A percentile compares a stretch with the other conserved stretches of the same genome.
phyloP scores from a whole-genome alignment of 2,329 filamentous ascomycete genomes.

The Ascochyta fabae region DNA sequence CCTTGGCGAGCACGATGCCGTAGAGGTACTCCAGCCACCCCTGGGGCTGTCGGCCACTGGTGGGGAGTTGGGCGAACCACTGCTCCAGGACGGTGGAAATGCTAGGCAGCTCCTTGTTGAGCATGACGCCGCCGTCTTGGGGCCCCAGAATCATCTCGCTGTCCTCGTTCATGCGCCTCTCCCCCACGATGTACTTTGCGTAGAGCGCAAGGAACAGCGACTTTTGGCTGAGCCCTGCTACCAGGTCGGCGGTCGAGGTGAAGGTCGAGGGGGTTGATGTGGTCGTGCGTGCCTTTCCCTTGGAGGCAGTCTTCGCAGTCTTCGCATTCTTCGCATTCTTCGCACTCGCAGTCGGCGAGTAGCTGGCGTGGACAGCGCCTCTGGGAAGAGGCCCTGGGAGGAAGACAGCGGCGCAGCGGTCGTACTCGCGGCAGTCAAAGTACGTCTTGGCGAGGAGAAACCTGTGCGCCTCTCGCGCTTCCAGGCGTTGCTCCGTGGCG shows the following conservation, averaged over 20 bases:
- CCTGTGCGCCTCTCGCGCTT: slow-evolving; percentile 78
- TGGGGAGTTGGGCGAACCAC: slow-evolving; percentile 73
- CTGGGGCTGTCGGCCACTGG: slow-evolving; percentile 69
- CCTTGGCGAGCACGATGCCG: slow-evolving; percentile 85
- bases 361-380: slow-evolving; percentile 62
- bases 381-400: slow-evolving; percentile 80
- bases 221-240: slow-evolving; percentile 77
- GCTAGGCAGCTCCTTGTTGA: slow-evolving; percentile 82
- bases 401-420: slow-evolving; percentile 89
- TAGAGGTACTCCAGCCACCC: slow-evolving; percentile 97
- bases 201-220: slow-evolving; percentile 92
- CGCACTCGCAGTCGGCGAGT: slow-evolving; percentile 36
- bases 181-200: slow-evolving; percentile 88
- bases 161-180: slow-evolving; percentile 96
- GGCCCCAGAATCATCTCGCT: slow-evolving; percentile 97
- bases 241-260: slow-evolving; percentile 35
- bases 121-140: slow-evolving; percentile 81
- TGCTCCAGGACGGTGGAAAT: slow-evolving; percentile 78
- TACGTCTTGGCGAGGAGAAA: slow-evolving; percentile 92
- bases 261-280: slow-evolving; percentile 46
- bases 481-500: slow-evolving; percentile 74
- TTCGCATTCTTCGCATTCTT: slow-evolving; percentile 16
- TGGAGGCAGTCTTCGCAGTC: slow-evolving; percentile 53
- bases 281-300: slow-evolving; percentile 64
- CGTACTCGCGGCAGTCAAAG: slow-evolving; percentile 94